phyloP scores from a whole-genome alignment of 1,284 basidiomycete genomes.

The Cystobasidiaceae sp. region DNA sequence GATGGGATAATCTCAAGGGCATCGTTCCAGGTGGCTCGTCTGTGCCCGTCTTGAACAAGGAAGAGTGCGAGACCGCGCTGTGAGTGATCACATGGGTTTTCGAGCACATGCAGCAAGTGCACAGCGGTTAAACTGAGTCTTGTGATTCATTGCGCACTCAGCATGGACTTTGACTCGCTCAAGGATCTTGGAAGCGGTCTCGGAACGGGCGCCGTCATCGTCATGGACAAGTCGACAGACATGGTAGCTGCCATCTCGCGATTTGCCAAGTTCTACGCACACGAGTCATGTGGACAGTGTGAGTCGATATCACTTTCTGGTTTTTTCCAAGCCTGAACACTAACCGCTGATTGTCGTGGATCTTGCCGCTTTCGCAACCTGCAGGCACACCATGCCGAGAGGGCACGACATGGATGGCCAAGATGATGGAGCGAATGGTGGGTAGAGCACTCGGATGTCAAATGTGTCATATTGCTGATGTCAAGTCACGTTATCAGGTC shows the following conservation, averaged over 20 bases:
- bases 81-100: slow-evolving; percentile 50
- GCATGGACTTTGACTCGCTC: slow-evolving; percentile 97
- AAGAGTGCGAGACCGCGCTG: slow-evolving; percentile 76
- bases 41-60: slow-evolving; percentile 85
- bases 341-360: not conserved
- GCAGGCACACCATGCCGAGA: slow-evolving; percentile 55
- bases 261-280: slow-evolving; percentile 94
- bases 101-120: not conserved
- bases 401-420: slow-evolving; percentile 91
- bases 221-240: slow-evolving; percentile 97
- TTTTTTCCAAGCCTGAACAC: not conserved
- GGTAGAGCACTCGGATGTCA: too few relatives aligned
- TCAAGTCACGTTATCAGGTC: slow-evolving; percentile 52
- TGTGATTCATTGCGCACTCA: slow-evolving; percentile 46
- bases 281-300: slow-evolving; percentile 97
- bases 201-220: slow-evolving; percentile 95
- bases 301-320: not conserved
- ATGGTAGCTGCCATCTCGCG: slow-evolving; percentile 87
- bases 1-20: slow-evolving; percentile 93
- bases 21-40: slow-evolving; percentile 94
- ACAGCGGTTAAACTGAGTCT: too few relatives aligned
- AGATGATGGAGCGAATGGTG: slow-evolving; percentile 84
- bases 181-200: slow-evolving; percentile 92
- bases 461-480: too few relatives aligned
- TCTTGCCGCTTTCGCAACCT: too few relatives aligned